These are phyloP conservation scores for slime mould (Dictyostelium discoideum) DNA, from an alignment of 78 protist genomes.

Conservation along the genomic window DNA sequence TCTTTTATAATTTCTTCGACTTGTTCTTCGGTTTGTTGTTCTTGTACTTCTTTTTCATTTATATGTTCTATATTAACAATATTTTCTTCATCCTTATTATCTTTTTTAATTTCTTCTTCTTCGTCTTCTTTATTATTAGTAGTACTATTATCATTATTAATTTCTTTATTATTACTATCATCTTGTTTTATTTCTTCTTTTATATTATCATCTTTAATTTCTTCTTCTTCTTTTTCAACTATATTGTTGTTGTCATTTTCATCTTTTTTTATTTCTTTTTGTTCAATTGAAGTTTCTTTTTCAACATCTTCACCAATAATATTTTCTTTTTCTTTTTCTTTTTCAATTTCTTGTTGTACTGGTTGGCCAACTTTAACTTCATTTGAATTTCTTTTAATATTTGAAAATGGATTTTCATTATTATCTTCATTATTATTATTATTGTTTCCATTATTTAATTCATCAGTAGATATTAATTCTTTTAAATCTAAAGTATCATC, in stretches of 20 bases:
- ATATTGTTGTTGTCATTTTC: background rate
- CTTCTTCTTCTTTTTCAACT: background rate
- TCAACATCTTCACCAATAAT: background rate
- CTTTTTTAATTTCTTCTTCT: too few relatives aligned
- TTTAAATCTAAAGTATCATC: conserved; percentile 11
- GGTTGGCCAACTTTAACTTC: background rate
- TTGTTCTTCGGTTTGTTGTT: background rate
- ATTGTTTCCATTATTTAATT: background rate
- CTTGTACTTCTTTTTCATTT: background rate
- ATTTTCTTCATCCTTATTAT: background rate
- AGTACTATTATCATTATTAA: background rate
- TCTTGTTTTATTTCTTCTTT: background rate
- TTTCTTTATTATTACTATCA: background rate
- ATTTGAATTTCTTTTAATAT: background rate
- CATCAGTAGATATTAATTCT: background rate
- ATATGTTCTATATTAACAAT: background rate
- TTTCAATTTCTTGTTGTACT: background rate
- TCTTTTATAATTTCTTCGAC: background rate
- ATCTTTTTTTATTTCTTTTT: background rate
- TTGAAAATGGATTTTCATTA: conserved; percentile 22
- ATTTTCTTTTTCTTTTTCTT: background rate
- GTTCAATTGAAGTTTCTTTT: background rate
- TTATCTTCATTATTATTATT: background rate
- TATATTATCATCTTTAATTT: background rate
- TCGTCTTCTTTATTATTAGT: too few relatives aligned